phyloP scores from a whole-genome alignment of 2,329 filamentous ascomycete genomes.

The Hypoxylon sp. region DNA sequence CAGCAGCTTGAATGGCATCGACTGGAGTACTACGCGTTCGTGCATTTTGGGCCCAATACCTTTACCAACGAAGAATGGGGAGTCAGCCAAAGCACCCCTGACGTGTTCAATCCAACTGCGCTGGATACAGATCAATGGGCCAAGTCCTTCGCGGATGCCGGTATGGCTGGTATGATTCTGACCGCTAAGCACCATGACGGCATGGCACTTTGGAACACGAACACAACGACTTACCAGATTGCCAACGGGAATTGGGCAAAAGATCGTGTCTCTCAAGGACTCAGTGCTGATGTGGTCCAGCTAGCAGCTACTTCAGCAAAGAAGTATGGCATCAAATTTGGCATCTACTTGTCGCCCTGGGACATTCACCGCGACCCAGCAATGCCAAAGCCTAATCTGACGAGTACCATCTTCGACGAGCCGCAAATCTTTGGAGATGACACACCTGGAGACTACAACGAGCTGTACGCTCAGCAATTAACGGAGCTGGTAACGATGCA shows the following conservation, averaged over 20 bases:
- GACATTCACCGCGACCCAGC: constrained; percentile 54
- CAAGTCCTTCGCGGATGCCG: constrained; percentile 45
- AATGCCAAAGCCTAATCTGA: constrained; percentile 50
- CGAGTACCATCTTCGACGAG: constrained; percentile 51
- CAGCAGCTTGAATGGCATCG: constrained; percentile 47
- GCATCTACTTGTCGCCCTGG: constrained; percentile 53
- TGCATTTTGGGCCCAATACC: constrained; percentile 50
- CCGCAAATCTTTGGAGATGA: constrained; percentile 52
- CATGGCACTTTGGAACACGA: constrained; percentile 53
- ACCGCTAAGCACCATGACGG: constrained; percentile 55
- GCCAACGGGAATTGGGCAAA: constrained; percentile 50
- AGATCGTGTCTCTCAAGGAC: constrained; percentile 43
- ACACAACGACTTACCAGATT: constrained; percentile 51
- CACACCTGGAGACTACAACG: constrained; percentile 51
- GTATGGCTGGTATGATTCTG: constrained; percentile 52
- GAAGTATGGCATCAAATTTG: constrained; percentile 51
- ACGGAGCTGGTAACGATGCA: constrained; percentile 46
- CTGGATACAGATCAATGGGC: constrained; percentile 51
- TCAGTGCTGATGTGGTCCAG: constrained; percentile 50
- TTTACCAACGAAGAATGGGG: constrained; percentile 51
- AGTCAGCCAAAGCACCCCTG: constrained; percentile 44
- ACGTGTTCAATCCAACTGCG: constrained; percentile 44
- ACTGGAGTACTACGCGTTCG: constrained; percentile 48
- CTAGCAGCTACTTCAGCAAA: constrained; percentile 51
- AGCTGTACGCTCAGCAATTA: constrained; percentile 47